Base-by-base conservation (phyloP, 2,329 filamentous ascomycete species). In the Trichoderma polysporum region DNA sequence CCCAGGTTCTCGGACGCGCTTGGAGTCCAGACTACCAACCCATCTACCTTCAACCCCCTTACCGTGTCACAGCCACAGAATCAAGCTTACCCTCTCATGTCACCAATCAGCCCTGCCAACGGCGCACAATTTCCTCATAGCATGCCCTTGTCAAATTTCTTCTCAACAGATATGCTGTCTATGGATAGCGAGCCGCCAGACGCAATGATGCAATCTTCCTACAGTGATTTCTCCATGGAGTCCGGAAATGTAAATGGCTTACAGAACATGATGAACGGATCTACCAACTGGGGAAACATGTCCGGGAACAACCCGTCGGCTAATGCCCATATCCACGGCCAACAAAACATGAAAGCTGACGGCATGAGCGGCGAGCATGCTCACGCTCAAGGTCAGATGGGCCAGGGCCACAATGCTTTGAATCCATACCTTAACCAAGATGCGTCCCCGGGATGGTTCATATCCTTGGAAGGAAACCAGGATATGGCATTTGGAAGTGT, bases 401-500 rank as follows among this genome's bases (percentile, higher is more conserved):
- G 70, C 25, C 61, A 66, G 41, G 58, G 71, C 22, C 61, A 66
- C 9, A 71, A 72, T 41, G 70, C 67, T 25, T 65, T 74, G 54
- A 68, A 70, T 35, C 71, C 68, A 45, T 74, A 76, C 56, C 68
- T 62, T 56, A 76, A 74, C 4, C 79, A 79, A 39, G 85, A 87
- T 68, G 80, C 84, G 2, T 85, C 81, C 59, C 90, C 89, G 61
- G 92, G 91, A 5, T 98, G 94, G 92, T 97, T 96, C 77, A 89
- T 97, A 82, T 93, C 94, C 1, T 97, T 97, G 79, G 86, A 88
- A 66, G 78, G 86, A 49, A 79, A 80, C 7, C 84, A 84, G 63
- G 84, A 86, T 41, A 70, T 83, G 61, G 77, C 76, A 22, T 73
- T 81, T 31, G 78, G 76, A 8, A 79, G 79, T 39, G 76, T 84